phyloP scores from a whole-genome alignment of 208 protist genomes.

The Histomonas meleagridis region DNA sequence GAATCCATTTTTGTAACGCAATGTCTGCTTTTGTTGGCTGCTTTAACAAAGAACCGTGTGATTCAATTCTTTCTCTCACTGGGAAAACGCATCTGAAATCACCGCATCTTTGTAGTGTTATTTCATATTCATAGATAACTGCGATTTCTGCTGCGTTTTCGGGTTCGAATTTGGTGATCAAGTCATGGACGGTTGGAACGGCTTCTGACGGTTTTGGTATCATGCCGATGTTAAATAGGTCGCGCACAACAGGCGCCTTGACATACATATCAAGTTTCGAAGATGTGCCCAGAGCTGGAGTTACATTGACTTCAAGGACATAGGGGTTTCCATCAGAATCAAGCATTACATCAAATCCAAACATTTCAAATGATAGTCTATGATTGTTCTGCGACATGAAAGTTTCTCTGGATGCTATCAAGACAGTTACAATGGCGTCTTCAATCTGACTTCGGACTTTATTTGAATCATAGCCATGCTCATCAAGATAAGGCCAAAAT shows the following conservation, averaged over 20 bases:
- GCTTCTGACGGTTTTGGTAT: not conserved
- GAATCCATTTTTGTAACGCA: not conserved
- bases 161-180: not conserved
- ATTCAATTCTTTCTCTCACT: not conserved
- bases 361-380: slow-evolving; percentile 40
- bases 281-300: slow-evolving; percentile 40
- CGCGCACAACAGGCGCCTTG: slow-evolving; percentile 40
- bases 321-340: slow-evolving; percentile 41
- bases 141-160: not conserved
- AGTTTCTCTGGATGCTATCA: not conserved
- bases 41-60: not conserved
- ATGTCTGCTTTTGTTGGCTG: not conserved
- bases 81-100: not conserved
- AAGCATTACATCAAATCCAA: slow-evolving; percentile 49
- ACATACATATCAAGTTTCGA: slow-evolving; percentile 43
- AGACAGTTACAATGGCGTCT: not conserved
- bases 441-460: not conserved
- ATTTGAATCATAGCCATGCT: not conserved
- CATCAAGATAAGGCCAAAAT: slow-evolving; percentile 3
- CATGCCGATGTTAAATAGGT: slow-evolving; percentile 40
- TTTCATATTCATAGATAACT: not conserved
- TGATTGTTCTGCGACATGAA: not conserved
- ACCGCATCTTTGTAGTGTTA: not conserved
- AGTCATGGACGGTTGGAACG: too few relatives aligned
- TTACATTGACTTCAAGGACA: slow-evolving; percentile 49